Evolutionary conservation across 805 yeast genomes (phyloP).

Genomic region (Candida insectorum): DNA sequence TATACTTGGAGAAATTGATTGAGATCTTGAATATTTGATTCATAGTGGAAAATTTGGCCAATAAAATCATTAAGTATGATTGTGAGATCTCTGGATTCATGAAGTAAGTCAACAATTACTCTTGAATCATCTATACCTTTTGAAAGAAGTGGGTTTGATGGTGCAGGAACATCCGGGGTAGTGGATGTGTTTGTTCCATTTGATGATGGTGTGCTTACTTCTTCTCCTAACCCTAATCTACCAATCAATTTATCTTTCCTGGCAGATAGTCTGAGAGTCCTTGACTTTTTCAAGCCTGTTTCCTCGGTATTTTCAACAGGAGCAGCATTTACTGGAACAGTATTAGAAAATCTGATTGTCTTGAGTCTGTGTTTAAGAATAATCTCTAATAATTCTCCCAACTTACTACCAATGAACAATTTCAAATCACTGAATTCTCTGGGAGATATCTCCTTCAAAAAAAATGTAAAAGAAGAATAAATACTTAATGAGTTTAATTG

Average conservation of each 20-base stretch:
- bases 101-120: conserved; percentile 30
- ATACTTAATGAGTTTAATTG: conserved; percentile 26
- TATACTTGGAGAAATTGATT: conserved; percentile 23
- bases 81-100: conserved; percentile 34
- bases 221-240: conserved; percentile 11
- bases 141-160: background rate
- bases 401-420: conserved; percentile 33
- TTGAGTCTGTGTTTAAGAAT: conserved; percentile 21
- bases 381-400: conserved; percentile 26
- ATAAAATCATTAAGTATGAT: conserved; percentile 37
- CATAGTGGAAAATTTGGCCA: conserved; percentile 40
- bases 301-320: conserved; percentile 6
- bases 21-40: conserved; percentile 25
- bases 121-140: conserved; percentile 31
- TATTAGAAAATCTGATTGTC: conserved; percentile 11
- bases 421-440: conserved; percentile 46
- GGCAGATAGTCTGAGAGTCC: conserved; percentile 27
- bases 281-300: conserved; percentile 20
- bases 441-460: conserved; percentile 56
- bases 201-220: conserved; percentile 3
- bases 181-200: conserved; percentile 3
- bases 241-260: conserved; percentile 25
- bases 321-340: conserved; percentile 7
- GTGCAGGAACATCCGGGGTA: conserved; percentile 1
- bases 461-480: conserved; percentile 32